Percentiles rank a stretch among this genome's conserved stretches.
These are phyloP conservation scores for Cunninghamia lanceolata DNA, from an alignment of 75 land plant species.

Conservation along the genomic window DNA sequence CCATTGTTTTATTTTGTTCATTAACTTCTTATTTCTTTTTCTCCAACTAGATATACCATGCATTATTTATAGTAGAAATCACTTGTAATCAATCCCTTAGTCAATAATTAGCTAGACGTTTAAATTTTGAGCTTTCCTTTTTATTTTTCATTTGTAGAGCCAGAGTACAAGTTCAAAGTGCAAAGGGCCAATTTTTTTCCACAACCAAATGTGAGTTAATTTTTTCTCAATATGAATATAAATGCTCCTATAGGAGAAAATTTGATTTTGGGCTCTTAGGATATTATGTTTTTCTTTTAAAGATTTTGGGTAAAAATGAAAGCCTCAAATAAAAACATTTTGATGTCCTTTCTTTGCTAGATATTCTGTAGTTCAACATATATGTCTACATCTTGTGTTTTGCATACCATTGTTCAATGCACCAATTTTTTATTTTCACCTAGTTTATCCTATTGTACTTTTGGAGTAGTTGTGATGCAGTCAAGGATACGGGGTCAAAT, in stretches of 20 bases:
- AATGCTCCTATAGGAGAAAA: not conserved
- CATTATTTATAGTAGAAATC: not conserved
- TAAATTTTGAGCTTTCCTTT: not conserved
- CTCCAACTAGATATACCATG: not conserved
- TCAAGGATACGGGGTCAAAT: no score
- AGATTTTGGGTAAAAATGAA: not conserved
- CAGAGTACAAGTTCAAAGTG: conserved; percentile 79
- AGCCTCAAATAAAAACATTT: not conserved
- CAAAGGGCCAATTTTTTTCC: conserved; percentile 83
- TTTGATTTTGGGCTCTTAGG: not conserved
- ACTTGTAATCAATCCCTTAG: not conserved
- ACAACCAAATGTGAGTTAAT: conserved; percentile 75
- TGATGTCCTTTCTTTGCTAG: not conserved
- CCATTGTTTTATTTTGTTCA: not conserved
- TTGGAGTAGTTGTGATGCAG: not conserved
- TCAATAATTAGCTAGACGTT: not conserved
- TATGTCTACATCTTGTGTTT: not conserved
- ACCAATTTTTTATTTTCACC: not conserved
- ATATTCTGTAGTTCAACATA: not conserved
- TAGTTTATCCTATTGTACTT: not conserved
- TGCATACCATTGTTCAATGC: not conserved
- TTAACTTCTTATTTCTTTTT: not conserved
- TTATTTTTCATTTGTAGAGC: conserved; percentile 45
- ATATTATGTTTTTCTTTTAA: not conserved
- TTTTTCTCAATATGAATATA: not conserved